Base-by-base conservation (phyloP, 2,329 filamentous ascomycete genomes). In the Ceratocystis alfenasii region DNA sequence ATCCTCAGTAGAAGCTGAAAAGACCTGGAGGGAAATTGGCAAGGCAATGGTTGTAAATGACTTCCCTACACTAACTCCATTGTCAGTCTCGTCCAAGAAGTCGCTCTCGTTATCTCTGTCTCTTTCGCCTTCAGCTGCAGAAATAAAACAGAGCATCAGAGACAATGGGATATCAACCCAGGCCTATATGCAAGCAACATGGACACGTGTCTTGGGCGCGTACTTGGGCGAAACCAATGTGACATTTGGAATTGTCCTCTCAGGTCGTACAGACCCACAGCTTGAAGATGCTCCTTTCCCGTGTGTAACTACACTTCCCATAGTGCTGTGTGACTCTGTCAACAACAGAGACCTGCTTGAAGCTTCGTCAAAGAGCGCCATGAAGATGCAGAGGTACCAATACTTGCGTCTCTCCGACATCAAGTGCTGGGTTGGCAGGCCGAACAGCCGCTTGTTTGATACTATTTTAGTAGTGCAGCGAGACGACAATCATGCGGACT, bases 381-480 rank as follows among this genome's bases (percentile, higher is more conserved):
- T 82, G 0, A 75, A 78, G 3, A 75, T 91, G 0, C 81, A 87
- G 61, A 85, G 84, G 67, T 78, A 90, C 71, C 89, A 94, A 69
- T 87, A 87, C 70, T 83, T 84, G 0, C 84, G 90, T 0, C 77
- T 96, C 5, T 79, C 81, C 2, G 82, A 84, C 36, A 86, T 95
- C 8, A 89, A 95, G 70, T 84, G 81, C 62, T 87, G 86, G 80
- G 79, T 89, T 20, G 86, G 85, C 0, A 80, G 83, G 67, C 78
- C 86, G 0, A 83, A 87, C 28, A 80, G 83, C 5, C 77, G 81
- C 0, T 78, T 94, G 0, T 96, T 96, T 70, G 91, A 96, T 71
- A 93, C 90, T 0, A 78, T 96, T 1, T 84, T 96, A 67, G 87
- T 90, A 0, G 93, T 91, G 71, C 92, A 96, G 71, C 53, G 72